Evolutionary conservation across 2,329 filamentous ascomycete genomes (phyloP).

Genomic region (Alternaria ventricosa): DNA sequence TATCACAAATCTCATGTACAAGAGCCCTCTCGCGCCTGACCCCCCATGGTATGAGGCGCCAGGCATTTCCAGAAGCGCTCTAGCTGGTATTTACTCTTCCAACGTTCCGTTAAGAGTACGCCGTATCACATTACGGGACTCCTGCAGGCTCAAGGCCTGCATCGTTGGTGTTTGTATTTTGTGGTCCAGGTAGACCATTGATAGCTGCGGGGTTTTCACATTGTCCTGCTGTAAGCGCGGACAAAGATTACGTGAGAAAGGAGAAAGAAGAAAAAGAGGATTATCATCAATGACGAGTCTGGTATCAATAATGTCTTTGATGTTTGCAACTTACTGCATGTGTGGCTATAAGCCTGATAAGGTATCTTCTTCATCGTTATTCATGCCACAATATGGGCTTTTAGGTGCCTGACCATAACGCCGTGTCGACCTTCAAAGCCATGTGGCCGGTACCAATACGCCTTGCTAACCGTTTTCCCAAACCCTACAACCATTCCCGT

Average conservation of each 20-base stretch:
- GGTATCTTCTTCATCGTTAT: background rate
- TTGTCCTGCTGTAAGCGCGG: background rate
- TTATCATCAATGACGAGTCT: background rate
- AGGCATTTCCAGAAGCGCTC: background rate
- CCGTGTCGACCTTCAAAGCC: slow-evolving; percentile 1
- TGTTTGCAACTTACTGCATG: slow-evolving; percentile 4
- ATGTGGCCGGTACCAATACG: slow-evolving; percentile 7
- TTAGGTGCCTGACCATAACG: slow-evolving; percentile 1
- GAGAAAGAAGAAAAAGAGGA: background rate
- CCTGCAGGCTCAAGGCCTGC: slow-evolving; percentile 54
- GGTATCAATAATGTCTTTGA: background rate
- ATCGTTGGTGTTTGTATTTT: slow-evolving; percentile 47
- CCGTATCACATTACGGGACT: slow-evolving; percentile 44
- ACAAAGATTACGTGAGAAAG: background rate
- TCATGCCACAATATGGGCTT: slow-evolving; percentile 4
- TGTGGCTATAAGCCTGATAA: background rate
- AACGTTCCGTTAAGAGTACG: slow-evolving; percentile 57
- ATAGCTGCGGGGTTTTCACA: background rate
- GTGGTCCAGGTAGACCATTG: background rate
- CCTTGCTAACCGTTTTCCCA: slow-evolving; percentile 13
- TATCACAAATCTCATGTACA: background rate
- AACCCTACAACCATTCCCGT: background rate
- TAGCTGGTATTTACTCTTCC: slow-evolving; percentile 44
- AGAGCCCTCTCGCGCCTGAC: background rate
- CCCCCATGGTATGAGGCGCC: background rate